These are phyloP conservation scores for Fomitopsis palustris DNA, from an alignment of 1,284 basidiomycete species.

Conservation along the genomic window DNA sequence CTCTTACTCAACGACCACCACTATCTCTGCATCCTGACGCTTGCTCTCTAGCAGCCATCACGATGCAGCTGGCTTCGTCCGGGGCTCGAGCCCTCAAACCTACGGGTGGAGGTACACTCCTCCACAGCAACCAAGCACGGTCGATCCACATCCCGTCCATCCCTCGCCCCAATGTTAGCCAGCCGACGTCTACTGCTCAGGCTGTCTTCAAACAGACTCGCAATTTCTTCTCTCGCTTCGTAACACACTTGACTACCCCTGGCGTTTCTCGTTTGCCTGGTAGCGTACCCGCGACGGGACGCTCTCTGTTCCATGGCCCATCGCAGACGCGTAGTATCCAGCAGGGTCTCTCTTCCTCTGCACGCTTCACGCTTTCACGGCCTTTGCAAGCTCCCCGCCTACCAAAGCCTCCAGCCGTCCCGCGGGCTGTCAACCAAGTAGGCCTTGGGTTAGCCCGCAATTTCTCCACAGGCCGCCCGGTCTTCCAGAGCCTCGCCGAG, in stretches of 20 bases:
- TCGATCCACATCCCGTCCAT: constrained; percentile 41
- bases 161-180: constrained; percentile 24
- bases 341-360: constrained; percentile 40
- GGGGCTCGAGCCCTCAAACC: constrained; percentile 39
- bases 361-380: constrained; percentile 41
- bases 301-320: constrained; percentile 36
- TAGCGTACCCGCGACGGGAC: constrained; percentile 26
- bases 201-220: constrained; percentile 51
- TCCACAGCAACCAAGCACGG: constrained; percentile 24
- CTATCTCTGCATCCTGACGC: not conserved
- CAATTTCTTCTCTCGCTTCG: constrained; percentile 50
- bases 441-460: constrained; percentile 70
- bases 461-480: constrained; percentile 65
- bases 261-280: constrained; percentile 39
- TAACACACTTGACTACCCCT: constrained; percentile 55
- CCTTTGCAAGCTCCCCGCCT: constrained; percentile 46
- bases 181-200: constrained; percentile 37
- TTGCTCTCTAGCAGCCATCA: constrained; percentile 4
- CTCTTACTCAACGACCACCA: not conserved
- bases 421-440: constrained; percentile 54
- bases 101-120: constrained; percentile 28
- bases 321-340: constrained; percentile 29
- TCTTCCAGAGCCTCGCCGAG: constrained; percentile 73
- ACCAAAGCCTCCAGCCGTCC: constrained; percentile 50
- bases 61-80: constrained; percentile 56